A percentile compares a stretch with the other conserved stretches of the same genome.
phyloP scores from a whole-genome alignment of 257 asterid genomes.

The Capsicum chinense region DNA sequence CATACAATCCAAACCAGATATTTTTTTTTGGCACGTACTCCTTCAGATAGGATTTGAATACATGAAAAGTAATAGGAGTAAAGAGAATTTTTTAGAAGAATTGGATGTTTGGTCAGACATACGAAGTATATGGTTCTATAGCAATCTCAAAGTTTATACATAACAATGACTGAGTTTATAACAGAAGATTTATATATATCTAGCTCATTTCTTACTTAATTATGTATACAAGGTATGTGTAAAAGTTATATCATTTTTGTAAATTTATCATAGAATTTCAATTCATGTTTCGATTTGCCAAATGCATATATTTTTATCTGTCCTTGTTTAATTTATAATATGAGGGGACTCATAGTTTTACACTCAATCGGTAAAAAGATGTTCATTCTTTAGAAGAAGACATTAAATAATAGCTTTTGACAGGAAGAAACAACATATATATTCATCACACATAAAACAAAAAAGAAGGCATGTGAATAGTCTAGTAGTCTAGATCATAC shows the following conservation, averaged over 20 bases:
- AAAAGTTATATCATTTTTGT: no score
- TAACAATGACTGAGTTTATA: no score
- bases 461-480: background rate
- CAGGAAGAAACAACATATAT: background rate
- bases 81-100: no score
- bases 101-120: no score
- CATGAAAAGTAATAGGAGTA: background rate
- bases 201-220: no score
- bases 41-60: background rate
- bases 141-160: no score
- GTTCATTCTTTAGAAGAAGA: background rate
- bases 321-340: background rate
- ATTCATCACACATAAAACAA: background rate
- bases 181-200: no score
- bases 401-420: background rate
- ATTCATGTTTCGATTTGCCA: background rate
- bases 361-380: background rate
- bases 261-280: background rate
- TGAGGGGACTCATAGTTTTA: background rate
- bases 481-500: background rate
- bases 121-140: no score
- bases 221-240: no score
- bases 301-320: background rate
- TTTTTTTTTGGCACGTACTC: background rate
- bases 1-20: constrained; percentile 17